Base-by-base conservation (phyloP, 2,329 filamentous ascomycete species). In the Neofusicoccum cordaticola region DNA sequence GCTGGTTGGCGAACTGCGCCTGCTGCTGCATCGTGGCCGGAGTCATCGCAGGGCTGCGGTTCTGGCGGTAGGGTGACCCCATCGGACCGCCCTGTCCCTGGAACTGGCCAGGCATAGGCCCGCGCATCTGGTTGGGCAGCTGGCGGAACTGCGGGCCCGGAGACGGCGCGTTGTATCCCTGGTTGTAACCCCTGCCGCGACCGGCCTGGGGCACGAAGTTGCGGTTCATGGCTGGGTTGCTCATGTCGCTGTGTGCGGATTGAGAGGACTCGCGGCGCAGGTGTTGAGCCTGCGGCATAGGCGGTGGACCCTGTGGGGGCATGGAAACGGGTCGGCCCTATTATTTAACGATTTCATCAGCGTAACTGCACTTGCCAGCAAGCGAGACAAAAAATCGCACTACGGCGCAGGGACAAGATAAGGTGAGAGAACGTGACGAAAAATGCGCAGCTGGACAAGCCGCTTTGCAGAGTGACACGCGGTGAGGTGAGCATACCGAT, bases 201-300 rank as follows among this genome's bases (percentile, higher is more conserved):
- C 79, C 77, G 66, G 78, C 81, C 65, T 75, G 76, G 12, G 77
- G 75, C 27, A 74, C 71, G 66, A 78, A 82, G 44, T 74, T 72
- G 13, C 75, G 73, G 67, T 74, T 71, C 41, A 60, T 41, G 71
- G 78, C 80, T 68, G 73, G 86, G 85, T 85, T 87, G 76, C 84
- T 86, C 78, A 89, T 85, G 68, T 93, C 90, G 75, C 86, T 87
- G 77, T 94, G 90, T 68, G 88, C 85, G 22, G 92, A 96, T 73
- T 95, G 92, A 42, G 90, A 90, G 35, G 94, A 97, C 75, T 94
- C 90, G 71, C 92, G 90, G 72, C 94, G 90, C 71, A 92, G 86
- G 78, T 98, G 93, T 68, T 85, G 86, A n/a, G 87, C 84, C 72
- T 90, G 90, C 63, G 86, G 74, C n/a, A 75, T 67, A n/a, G 72